Percentiles rank a stretch among this genome's conserved stretches.
Evolutionary conservation across 257 asterid genomes (phyloP).

Genomic region (Striga asiatica): DNA sequence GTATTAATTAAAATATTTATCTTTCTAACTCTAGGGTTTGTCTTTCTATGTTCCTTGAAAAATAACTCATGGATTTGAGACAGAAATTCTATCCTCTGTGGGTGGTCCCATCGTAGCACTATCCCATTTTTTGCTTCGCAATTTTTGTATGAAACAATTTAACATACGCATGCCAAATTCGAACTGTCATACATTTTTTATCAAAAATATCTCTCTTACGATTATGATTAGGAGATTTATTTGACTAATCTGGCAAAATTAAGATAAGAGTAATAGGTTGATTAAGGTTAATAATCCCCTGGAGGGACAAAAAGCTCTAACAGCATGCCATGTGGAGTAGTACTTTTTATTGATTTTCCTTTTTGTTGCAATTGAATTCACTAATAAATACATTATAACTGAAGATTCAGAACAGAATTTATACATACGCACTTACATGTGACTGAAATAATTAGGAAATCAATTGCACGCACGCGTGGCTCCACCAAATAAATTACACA

Average conservation of each 20-base stretch:
- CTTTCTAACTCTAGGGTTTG: slow-evolving; percentile 24
- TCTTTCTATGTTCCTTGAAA: slow-evolving; percentile 28
- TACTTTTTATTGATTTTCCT: no score
- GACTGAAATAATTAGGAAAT: slow-evolving; percentile 18
- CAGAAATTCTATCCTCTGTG: slow-evolving; percentile 18
- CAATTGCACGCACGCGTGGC: slow-evolving; percentile 26
- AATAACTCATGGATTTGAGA: slow-evolving; percentile 15
- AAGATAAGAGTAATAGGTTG: not conserved
- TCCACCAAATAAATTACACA: slow-evolving; percentile 26
- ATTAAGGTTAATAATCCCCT: not conserved
- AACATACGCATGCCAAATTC: no score
- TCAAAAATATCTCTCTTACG: no score
- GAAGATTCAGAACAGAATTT: no score
- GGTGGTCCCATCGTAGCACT: slow-evolving; percentile 9
- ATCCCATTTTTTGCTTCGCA: slow-evolving; percentile 5
- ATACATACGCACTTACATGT: not conserved
- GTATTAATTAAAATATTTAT: slow-evolving; percentile 13
- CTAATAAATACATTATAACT: no score
- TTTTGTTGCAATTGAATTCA: no score
- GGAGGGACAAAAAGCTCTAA: not conserved
- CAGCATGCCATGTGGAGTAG: not conserved
- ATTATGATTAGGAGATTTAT: no score
- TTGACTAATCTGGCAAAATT: no score
- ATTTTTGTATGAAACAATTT: no score
- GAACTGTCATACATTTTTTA: no score